Percentiles rank a stretch among this genome's conserved stretches.
Evolutionary conservation across 495 filamentous ascomycete genomes (phyloP).

Genomic region (Elasticomyces elasticus): DNA sequence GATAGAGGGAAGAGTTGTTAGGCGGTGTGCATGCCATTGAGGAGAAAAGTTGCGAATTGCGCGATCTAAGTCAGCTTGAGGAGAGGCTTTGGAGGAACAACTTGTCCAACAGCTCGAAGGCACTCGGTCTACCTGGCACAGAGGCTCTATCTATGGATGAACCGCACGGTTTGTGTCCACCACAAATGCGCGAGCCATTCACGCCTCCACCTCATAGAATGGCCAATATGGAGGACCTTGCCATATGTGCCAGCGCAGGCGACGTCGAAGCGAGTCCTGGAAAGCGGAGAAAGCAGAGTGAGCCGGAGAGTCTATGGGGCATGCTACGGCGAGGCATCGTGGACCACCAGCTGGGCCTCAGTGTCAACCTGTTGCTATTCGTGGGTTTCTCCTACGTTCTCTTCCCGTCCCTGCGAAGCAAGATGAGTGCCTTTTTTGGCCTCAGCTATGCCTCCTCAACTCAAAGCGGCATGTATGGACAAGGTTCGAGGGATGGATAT

Average conservation of each 20-base stretch:
- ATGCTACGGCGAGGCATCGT: constrained; percentile 18
- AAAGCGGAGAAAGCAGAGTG: background rate
- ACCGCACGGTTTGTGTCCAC: constrained; percentile 4
- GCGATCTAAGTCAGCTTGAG: background rate
- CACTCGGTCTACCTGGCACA: too few species aligned
- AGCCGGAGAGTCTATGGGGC: constrained; percentile 8
- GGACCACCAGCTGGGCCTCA: constrained; percentile 44
- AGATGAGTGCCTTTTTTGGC: constrained; percentile 74
- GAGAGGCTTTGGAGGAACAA: background rate
- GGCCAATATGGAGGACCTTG: constrained; percentile 1
- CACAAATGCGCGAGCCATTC: constrained; percentile 5
- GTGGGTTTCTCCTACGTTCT: constrained; percentile 66
- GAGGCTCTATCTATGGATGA: background rate
- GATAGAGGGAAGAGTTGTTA: background rate
- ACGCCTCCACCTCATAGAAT: constrained; percentile 6
- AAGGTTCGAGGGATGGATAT: constrained; percentile 69
- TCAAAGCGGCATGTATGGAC: constrained; percentile 58
- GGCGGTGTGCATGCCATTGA: background rate
- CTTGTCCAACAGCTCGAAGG: too few species aligned
- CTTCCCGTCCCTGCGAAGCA: constrained; percentile 65
- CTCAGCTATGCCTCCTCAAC: constrained; percentile 51
- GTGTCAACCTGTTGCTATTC: constrained; percentile 66
- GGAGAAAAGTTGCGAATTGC: background rate
- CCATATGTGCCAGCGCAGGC: background rate
- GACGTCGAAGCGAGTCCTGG: background rate